Conservation (phyloP, 768 basidiomycete genomes). For the Gyrodon lividus region DNA sequence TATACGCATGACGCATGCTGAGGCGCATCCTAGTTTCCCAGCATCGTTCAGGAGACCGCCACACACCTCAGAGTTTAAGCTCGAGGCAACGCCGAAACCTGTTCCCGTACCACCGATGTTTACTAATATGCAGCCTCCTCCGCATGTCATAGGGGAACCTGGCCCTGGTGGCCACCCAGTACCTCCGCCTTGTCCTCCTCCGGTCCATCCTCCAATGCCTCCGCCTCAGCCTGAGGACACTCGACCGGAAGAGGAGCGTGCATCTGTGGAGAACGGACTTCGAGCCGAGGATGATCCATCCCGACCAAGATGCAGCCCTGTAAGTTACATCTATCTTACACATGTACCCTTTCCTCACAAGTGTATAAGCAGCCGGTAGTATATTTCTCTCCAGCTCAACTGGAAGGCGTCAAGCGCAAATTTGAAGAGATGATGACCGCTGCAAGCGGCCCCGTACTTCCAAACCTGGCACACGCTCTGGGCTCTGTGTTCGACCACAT, state of each 20-base stretch:
- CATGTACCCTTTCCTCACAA: neutral
- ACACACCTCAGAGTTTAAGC: conserved; percentile 33
- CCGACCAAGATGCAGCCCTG: conserved; percentile 16
- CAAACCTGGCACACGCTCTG: conserved; percentile 31
- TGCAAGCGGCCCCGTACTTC: conserved; percentile 30
- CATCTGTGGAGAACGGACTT: conserved; percentile 15
- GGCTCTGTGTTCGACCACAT: conserved; percentile 35
- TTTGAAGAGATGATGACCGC: conserved; percentile 33
- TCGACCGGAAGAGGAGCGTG: conserved; percentile 18
- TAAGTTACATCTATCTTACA: conserved; percentile 3
- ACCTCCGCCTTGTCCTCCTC: conserved; percentile 10
- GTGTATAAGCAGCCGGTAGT: conserved; percentile 21
- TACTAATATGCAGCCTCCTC: conserved; percentile 20
- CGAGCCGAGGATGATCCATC: conserved; percentile 16
- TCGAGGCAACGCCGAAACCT: conserved; percentile 31
- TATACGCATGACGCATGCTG: conserved; percentile 37
- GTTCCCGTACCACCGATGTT: conserved; percentile 22
- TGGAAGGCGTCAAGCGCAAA: conserved; percentile 29
- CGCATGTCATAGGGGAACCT: conserved; percentile 21
- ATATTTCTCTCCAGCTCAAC: conserved; percentile 32
- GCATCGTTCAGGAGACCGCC: conserved; percentile 33
- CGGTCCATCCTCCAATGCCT: conserved; percentile 8
- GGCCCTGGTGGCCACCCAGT: conserved; percentile 15
- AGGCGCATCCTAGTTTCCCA: conserved; percentile 33
- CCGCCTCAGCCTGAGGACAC: conserved; percentile 7